Conservation (phyloP, 345 rosid species). For the Salix viminalis region DNA sequence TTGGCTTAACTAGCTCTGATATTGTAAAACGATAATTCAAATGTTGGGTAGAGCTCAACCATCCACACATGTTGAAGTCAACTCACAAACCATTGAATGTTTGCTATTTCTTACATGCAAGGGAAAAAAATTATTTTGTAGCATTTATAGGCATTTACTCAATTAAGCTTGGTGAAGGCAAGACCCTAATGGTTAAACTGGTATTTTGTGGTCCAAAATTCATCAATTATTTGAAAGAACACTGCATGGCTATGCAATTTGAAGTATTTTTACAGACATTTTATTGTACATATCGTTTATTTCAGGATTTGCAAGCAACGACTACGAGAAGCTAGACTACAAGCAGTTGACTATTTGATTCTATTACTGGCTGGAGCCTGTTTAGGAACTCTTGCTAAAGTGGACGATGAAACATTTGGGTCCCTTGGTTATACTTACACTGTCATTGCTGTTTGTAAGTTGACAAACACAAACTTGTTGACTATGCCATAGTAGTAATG, state of each 20-base stretch:
- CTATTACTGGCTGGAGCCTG: conserved; percentile 83
- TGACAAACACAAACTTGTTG: neutral
- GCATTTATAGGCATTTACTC: no score
- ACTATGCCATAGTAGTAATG: neutral
- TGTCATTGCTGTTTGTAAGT: conserved; percentile 87
- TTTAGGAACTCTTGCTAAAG: conserved; percentile 81
- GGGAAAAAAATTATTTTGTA: no score
- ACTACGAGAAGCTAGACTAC: conserved; percentile 71
- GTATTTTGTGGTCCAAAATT: neutral
- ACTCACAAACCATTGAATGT: no score
- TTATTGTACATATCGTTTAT: neutral
- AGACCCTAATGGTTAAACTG: neutral
- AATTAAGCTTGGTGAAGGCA: no score
- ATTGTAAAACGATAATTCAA: no score
- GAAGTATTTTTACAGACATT: neutral
- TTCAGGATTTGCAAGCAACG: conserved; percentile 76
- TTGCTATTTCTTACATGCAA: no score
- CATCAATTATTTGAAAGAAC: neutral
- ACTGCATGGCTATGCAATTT: neutral
- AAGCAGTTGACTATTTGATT: conserved; percentile 62
- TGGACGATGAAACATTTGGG: conserved; percentile 70
- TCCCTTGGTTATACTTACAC: conserved; percentile 73
- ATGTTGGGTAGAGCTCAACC: no score
- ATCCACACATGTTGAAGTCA: no score
- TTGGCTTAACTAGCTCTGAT: no score